Evolutionary conservation across 306 rosid species (phyloP), one percentile per base, ranked within the genome.

Genomic region (Acacia melanoxylon): DNA sequence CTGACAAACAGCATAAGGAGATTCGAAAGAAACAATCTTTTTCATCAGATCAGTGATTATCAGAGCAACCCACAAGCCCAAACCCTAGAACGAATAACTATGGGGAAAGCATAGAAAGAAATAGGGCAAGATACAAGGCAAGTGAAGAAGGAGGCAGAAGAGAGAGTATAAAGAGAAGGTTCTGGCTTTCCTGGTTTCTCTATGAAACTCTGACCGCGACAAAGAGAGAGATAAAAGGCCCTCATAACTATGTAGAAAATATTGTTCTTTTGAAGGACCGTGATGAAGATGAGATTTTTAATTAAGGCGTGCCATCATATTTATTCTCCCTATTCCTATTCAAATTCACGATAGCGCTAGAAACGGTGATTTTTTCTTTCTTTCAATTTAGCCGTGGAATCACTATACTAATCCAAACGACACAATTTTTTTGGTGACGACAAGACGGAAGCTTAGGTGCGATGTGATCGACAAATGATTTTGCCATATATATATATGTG

Each of bases 201-300:
- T 95, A 91, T 90, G 92, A 89, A 94, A 83, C 91, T 96, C 97
- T 92, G 98, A 96, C 95, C 97, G 31, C 90, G 93, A 91, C 92
- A 90, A 88, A 86, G 87, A 85, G 86, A 90, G 89, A 82, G 90
- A 93, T 84, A 91, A 96, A 92, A 91, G 90, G 99, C 92, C 98
- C 98, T 93, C 98, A 91, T 92, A 92, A 93, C 92, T 90, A 94
- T 96, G 97, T 91, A 94, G 83, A 90, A 93, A 95, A 93, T 82
- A 90, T 85, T 87, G 81, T 85, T 89, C 46, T 89, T 86, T 89
- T 87, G 94, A 86, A 79, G 84, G 89, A 93, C 90, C 91, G 91
- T 92, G 99, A 96, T 88, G 98, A 94, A 96, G 99, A 96, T 89
- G 91, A 94, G 90, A 83, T 86, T 85, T 93, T 90, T 95, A n/a